A percentile compares a stretch with the other conserved stretches of the same genome.
Evolutionary conservation across 2,329 filamentous ascomycete genomes (phyloP).

Genomic region (Chaetomiaceae sp.): DNA sequence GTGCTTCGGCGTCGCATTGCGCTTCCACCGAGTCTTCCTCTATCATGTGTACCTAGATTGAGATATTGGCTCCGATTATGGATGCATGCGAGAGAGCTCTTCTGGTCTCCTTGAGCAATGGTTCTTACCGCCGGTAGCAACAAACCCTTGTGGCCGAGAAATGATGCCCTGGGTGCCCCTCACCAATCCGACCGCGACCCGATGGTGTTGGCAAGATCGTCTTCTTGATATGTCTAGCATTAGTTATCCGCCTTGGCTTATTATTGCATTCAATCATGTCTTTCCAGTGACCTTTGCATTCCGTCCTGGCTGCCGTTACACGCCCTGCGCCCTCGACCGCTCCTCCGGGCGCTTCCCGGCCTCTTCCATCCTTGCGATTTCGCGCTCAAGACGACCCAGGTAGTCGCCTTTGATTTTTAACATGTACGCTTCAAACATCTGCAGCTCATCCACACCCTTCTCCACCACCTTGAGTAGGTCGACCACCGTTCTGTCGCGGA

Average conservation of each 20-base stretch:
- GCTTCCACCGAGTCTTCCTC: slow-evolving; percentile 61
- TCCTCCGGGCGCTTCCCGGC: slow-evolving; percentile 23
- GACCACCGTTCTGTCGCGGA: slow-evolving; percentile 19
- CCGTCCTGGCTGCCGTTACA: too few relatives aligned
- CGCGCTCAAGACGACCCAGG: slow-evolving; percentile 24
- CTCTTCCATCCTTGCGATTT: slow-evolving; percentile 23
- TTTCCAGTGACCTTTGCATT: too few relatives aligned
- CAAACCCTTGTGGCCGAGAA: slow-evolving; percentile 37
- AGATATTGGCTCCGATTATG: slow-evolving; percentile 59
- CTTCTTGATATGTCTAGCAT: too few relatives aligned
- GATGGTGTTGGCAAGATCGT: too few relatives aligned
- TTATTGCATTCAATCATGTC: too few relatives aligned
- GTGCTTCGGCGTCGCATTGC: slow-evolving; percentile 29
- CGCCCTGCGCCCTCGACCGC: too few relatives aligned
- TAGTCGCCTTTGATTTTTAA: slow-evolving; percentile 18
- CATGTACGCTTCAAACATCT: slow-evolving; percentile 26
- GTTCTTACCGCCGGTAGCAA: slow-evolving; percentile 73
- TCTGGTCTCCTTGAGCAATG: slow-evolving; percentile 54
- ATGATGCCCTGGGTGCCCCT: too few relatives aligned
- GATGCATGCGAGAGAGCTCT: slow-evolving; percentile 60
- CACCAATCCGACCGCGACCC: too few relatives aligned
- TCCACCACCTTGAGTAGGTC: slow-evolving; percentile 19
- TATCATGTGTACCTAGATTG: slow-evolving; percentile 66
- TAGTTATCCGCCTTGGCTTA: too few relatives aligned
- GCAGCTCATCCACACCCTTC: slow-evolving; percentile 17